Conservation (phyloP, 768 basidiomycete species). For the Kwoniella sp. region DNA sequence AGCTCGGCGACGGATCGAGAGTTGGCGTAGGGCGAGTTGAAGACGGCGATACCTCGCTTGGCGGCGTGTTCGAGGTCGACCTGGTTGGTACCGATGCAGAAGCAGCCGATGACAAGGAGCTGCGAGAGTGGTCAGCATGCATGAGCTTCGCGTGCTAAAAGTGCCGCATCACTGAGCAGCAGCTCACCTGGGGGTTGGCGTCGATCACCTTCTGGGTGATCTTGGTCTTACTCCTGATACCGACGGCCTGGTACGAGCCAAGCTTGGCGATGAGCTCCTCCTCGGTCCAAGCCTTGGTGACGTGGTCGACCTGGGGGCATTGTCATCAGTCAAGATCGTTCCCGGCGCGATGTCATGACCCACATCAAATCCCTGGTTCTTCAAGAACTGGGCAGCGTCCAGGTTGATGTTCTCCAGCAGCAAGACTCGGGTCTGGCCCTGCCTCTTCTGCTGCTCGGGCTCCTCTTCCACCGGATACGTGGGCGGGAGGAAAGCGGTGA, state of each 20-base stretch:
- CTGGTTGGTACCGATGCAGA: slow-evolving; percentile 99
- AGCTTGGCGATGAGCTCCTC: slow-evolving; percentile 73
- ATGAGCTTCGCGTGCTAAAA: slow-evolving; percentile 1
- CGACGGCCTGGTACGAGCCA: slow-evolving; percentile 88
- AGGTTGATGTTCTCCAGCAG: slow-evolving; percentile 92
- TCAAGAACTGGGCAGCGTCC: slow-evolving; percentile 77
- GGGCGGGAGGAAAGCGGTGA: slow-evolving; percentile 43
- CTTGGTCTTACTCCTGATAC: slow-evolving; percentile 96
- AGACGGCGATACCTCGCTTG: slow-evolving; percentile 87
- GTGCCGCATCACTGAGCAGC: background rate
- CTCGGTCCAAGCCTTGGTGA: slow-evolving; percentile 78
- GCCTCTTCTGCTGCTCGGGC: slow-evolving; percentile 51
- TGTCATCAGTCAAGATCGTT: background rate
- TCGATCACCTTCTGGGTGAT: slow-evolving; percentile 85
- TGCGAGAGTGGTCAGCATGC: slow-evolving; percentile 50
- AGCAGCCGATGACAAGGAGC: slow-evolving; percentile 95
- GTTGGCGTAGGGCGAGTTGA: slow-evolving; percentile 94
- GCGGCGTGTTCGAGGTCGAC: slow-evolving; percentile 82
- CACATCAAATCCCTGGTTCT: slow-evolving; percentile 67
- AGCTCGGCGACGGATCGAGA: slow-evolving; percentile 98
- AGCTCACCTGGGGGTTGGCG: slow-evolving; percentile 72
- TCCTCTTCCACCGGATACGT: slow-evolving; percentile 31
- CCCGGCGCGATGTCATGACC: slow-evolving; percentile 5
- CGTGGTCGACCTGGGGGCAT: slow-evolving; percentile 70
- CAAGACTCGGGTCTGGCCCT: slow-evolving; percentile 72